Evolutionary conservation across 345 rosid genomes (phyloP).

Genomic region (Sisymbrium altissimum): DNA sequence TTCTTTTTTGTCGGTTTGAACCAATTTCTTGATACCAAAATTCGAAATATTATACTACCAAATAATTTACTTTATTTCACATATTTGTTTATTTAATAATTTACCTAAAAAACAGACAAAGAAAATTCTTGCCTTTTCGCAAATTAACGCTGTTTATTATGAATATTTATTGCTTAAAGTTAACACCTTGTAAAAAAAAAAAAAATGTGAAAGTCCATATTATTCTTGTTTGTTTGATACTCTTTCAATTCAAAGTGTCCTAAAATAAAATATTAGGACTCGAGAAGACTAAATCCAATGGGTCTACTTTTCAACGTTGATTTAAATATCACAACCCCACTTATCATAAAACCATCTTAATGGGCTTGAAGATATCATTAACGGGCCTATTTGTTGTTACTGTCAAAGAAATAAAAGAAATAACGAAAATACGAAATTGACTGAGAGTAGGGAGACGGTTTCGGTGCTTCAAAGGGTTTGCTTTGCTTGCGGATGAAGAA

Average conservation of each 20-base stretch:
- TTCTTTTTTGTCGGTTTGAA: not conserved
- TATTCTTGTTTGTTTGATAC: not conserved
- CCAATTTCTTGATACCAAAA: not conserved
- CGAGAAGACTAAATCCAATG: not conserved
- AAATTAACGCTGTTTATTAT: too few relatives aligned
- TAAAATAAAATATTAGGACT: not conserved
- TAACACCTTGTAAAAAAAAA: too few relatives aligned
- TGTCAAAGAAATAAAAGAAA: too few relatives aligned
- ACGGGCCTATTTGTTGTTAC: not conserved
- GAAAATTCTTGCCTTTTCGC: too few relatives aligned
- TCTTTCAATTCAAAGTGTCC: not conserved
- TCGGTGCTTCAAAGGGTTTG: conserved; percentile 14
- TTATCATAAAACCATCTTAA: not conserved
- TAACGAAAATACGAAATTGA: not conserved
- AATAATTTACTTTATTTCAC: too few relatives aligned
- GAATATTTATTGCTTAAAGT: too few relatives aligned
- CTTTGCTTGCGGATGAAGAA: conserved; percentile 25
- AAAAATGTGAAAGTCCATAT: too few relatives aligned
- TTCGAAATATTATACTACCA: too few relatives aligned
- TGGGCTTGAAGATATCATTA: not conserved
- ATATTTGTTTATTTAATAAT: too few relatives aligned
- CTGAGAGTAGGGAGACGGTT: conserved; percentile 8
- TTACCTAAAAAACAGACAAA: too few relatives aligned
- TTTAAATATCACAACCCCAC: not conserved
- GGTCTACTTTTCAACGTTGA: not conserved